Evolutionary conservation across 129 eudicot genomes (phyloP), one percentile per base, ranked within the genome.

Genomic region (Arctium minus): DNA sequence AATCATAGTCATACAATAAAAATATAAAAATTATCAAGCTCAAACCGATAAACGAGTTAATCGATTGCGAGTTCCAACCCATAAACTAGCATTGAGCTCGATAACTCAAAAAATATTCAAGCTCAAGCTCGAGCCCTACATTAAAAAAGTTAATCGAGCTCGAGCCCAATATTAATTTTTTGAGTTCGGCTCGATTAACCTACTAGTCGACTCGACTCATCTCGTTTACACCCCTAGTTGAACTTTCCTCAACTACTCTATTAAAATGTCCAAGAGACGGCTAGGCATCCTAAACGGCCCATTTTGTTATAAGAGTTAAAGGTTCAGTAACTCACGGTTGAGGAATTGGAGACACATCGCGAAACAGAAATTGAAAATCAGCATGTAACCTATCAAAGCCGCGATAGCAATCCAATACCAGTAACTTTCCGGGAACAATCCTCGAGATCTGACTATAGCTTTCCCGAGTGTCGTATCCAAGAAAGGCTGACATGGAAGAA

Each of bases 381-480:
- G 3, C 10, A 75, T 77, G 79, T 46, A 88, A 85, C 94, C 98
- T 38, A 90, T 0, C 80, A 89, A n/a, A 50, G 96, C 98, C 50
- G 83, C 97, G 5, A 84, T 70, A 62, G 93, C 92, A 6, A 95
- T 84, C 98, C 98, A 95, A 74, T 91, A 95, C 97, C 94, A 88
- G 44, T 89, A 80, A 42, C 85, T 74, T 12, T 87, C 82, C 1
- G 97, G 86, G 29, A 88, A 91, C 74, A 85, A 82, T 5, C 97
- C 97, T 80, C 93, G 85, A 7, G 82, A 77, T 3, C 2, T 30
- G 32, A 70, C 36, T 3, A 78, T 71, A 37, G 12, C 18, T 48
- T 71, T 39, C 82, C 81, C 83, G 29, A 42, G 76, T 40, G 80
- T 78, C 56, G 80, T 11, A 84, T 88, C 68, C 50, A 86, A 68